Base-by-base conservation (phyloP, 2,329 filamentous ascomycete species). In the Colletotrichum sp. region DNA sequence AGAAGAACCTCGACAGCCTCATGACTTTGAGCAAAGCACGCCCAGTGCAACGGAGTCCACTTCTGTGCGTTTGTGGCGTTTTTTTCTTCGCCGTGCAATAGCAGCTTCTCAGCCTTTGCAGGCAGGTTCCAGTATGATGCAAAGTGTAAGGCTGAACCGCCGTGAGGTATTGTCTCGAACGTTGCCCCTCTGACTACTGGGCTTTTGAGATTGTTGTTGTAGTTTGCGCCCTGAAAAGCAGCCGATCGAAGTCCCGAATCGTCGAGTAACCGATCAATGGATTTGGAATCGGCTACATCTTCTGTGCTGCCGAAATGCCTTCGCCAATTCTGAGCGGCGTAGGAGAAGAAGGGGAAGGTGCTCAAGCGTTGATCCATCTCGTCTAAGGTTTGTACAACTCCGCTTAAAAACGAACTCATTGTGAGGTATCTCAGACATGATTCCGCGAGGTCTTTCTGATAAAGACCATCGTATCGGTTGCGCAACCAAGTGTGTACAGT, bases 381-480 rank as follows among this genome's bases (percentile, higher is more conserved):
- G 5, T 43, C 8, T 1, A 4, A 8, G 3, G 7, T 43, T 43
- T 43, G 38, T 3, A 1, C 38, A 12, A 0, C 18, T 43, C 0
- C 38, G 1, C 18, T 43, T 0, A 1, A n/a, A 6, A 36, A 36
- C 6, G 34, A 36, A 1, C 2, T 14, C 38, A 43, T n/a, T 3
- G 38, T 43, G 38, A n/a, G 38, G 0, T 43, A 43, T 43, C 8
- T n/a, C n/a, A n/a, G n/a, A n/a, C n/a, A 43, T 43, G 38, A n/a
- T 43, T 1, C 38, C 3, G 38, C 4, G 38, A 43, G 16, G 38
- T 43, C 38, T n/a, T 43, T 12, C 0, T 43, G 38, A 12, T 43
- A 6, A 0, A 43, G 38, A 1, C 38, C 38, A 0, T 18, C 38
- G 0, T 43, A 43, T 0, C 38, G 38, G 18, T n/a, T 4, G 38